Conservation (phyloP, 164 flowering plant species). For the Nymphaea colorata region DNA sequence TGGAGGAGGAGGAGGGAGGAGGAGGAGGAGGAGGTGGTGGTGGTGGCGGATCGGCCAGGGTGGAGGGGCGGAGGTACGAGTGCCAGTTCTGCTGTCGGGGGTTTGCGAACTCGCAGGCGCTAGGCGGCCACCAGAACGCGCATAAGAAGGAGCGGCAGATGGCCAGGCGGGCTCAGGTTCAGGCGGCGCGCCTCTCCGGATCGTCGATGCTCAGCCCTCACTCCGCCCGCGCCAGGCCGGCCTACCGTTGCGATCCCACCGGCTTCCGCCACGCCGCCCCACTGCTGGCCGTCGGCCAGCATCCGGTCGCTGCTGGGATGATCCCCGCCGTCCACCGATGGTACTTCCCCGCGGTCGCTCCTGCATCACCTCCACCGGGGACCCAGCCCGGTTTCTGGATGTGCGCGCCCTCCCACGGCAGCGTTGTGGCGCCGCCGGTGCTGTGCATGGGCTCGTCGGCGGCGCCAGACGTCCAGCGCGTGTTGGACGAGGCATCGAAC, state of each 20-base stretch:
- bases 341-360: not conserved
- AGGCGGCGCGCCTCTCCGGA: slow-evolving; percentile 23
- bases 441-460: not conserved
- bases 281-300: not conserved
- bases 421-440: not conserved
- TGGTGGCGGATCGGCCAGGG: slow-evolving; percentile 1
- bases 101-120: slow-evolving; percentile 80
- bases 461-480: not conserved
- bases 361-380: not conserved
- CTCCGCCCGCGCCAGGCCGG: slow-evolving; percentile 8
- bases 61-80: slow-evolving; percentile 42
- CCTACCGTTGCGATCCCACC: not conserved
- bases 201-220: slow-evolving; percentile 12
- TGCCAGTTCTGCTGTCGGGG: slow-evolving; percentile 77
- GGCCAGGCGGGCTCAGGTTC: slow-evolving; percentile 63
- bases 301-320: not conserved
- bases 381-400: not conserved
- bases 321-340: not conserved
- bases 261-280: not conserved
- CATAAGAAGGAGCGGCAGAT: slow-evolving; percentile 76
- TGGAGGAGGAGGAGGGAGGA: not conserved
- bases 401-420: not conserved
- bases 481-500: not conserved
- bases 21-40: slow-evolving; percentile 6
- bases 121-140: slow-evolving; percentile 93